Evolutionary conservation across 306 rosid species (phyloP), one percentile per base, ranked within the genome.

Genomic region (Comarum palustre): DNA sequence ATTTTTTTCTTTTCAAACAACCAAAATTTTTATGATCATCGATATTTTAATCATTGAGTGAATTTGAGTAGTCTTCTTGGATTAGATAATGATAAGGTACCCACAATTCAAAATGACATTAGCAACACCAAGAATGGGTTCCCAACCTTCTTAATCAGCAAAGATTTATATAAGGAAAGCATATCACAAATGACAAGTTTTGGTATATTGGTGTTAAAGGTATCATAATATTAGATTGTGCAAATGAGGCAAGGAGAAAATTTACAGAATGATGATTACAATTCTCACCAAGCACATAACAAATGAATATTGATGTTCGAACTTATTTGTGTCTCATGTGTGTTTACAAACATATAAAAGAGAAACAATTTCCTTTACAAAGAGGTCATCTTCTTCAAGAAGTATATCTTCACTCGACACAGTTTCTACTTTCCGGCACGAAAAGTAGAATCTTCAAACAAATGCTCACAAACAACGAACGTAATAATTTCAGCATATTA

Each of bases 271-370:
- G 4, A 6, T n/a, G 4, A 19, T 34, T 22, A 43, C 5, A 17
- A 1, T 14, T 3, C 12, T 17, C 17, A 14, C 11, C 5, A 46
- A 25, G 8, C 25, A 43, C 24, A 68, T 14, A 47, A 46, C 1
- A 3, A 9, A 41, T 11, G 13, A 3, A 1, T 0, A 1, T 0
- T 0, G 3, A 17, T 61, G 7, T 10, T 6, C 3, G 0, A 13
- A 3, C 2, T 34, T n/a, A 11, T 0, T 41, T 14, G 15, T 8
- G 16, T 47, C n/a, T 2, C 20, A 29, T 0, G 4, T 6, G 0
- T 7, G 0, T 2, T 15, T 0, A 2, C 4, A 0, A 25, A 2
- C 6, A 16, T 29, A 1, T 14, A 60, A 29, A 24, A 24, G 3
- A 55, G 8, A 11, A 2, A 22, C 3, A 14, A 27, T 0, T 27